Evolutionary conservation across 805 yeast genomes (phyloP).

Genomic region (Ogataea ganodermae): DNA sequence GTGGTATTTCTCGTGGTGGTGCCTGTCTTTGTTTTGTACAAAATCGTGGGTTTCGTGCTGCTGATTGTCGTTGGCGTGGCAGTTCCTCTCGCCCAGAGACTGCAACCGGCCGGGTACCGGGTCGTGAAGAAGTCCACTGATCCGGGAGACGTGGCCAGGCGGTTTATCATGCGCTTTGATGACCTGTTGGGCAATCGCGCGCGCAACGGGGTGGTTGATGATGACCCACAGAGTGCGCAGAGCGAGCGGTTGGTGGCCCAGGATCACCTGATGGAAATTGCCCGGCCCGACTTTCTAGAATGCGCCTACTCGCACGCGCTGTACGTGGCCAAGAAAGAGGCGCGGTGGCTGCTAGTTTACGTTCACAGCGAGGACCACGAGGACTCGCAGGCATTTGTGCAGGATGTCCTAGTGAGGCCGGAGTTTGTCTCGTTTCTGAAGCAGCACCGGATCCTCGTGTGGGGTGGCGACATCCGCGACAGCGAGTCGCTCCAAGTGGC

Average conservation of each 20-base stretch:
- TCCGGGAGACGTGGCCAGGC: conserved; percentile 37
- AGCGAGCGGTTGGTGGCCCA: conserved; percentile 15
- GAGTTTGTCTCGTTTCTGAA: conserved; percentile 48
- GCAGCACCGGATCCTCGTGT: conserved; percentile 58
- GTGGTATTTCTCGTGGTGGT: conserved; percentile 26
- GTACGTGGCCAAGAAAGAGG: conserved; percentile 65
- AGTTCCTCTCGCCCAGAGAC: conserved; percentile 25
- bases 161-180: conserved; percentile 36
- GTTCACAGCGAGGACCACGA: conserved; percentile 75
- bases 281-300: conserved; percentile 52
- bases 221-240: background rate
- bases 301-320: conserved; percentile 84
- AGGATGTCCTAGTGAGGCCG: conserved; percentile 53
- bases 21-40: conserved; percentile 29
- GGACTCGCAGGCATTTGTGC: conserved; percentile 53
- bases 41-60: conserved; percentile 19
- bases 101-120: conserved; percentile 27
- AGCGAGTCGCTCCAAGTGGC: conserved; percentile 86
- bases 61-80: conserved; percentile 23
- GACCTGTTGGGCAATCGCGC: conserved; percentile 31
- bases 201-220: background rate
- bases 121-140: conserved; percentile 24
- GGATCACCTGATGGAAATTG: conserved; percentile 19
- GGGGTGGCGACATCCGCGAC: conserved; percentile 87
- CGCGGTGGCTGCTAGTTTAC: conserved; percentile 71